Conservation (phyloP, 2,329 filamentous ascomycete species). For the Nemania sp. region DNA sequence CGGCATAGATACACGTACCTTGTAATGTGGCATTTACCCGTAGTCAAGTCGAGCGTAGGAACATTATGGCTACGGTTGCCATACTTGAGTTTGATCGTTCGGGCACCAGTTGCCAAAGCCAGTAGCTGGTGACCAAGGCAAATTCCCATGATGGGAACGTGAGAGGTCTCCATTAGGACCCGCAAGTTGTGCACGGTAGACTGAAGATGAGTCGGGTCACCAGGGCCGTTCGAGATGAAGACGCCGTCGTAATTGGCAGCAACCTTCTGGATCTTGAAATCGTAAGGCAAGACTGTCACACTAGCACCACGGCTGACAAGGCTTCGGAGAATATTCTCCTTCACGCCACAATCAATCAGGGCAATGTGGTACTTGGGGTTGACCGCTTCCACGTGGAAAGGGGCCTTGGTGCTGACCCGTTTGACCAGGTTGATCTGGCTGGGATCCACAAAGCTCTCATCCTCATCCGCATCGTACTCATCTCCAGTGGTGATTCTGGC, state of each 20-base stretch:
- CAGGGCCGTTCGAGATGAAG: slow-evolving; percentile 98
- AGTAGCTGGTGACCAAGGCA: slow-evolving; percentile 97
- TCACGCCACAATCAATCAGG: slow-evolving; percentile 96
- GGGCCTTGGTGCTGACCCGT: slow-evolving; percentile 96
- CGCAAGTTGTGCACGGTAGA: slow-evolving; percentile 90
- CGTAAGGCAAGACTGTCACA: slow-evolving; percentile 92
- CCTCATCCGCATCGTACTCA: slow-evolving; percentile 97
- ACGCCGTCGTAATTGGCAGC: slow-evolving; percentile 97
- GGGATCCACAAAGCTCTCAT: slow-evolving; percentile 93
- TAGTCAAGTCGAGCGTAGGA: slow-evolving; percentile 89
- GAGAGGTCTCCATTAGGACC: slow-evolving; percentile 87
- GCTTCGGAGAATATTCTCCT: slow-evolving; percentile 98
- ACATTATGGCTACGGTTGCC: slow-evolving; percentile 99
- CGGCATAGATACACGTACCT: neutral
- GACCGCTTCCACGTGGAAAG: slow-evolving; percentile 89
- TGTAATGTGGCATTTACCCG: slow-evolving; percentile 90
- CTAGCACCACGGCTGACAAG: slow-evolving; percentile 89
- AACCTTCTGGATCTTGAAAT: slow-evolving; percentile 98
- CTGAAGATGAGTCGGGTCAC: slow-evolving; percentile 96
- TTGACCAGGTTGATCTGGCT: slow-evolving; percentile 96
- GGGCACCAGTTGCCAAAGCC: slow-evolving; percentile 83
- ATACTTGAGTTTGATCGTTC: slow-evolving; percentile 97
- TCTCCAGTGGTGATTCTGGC: slow-evolving; percentile 94
- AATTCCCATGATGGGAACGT: slow-evolving; percentile 95
- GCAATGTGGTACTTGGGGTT: slow-evolving; percentile 88